Percentiles rank a stretch among this genome's conserved stretches.
phyloP scores from a whole-genome alignment of 1,284 basidiomycete species.

The Neolentinus lepideus region DNA sequence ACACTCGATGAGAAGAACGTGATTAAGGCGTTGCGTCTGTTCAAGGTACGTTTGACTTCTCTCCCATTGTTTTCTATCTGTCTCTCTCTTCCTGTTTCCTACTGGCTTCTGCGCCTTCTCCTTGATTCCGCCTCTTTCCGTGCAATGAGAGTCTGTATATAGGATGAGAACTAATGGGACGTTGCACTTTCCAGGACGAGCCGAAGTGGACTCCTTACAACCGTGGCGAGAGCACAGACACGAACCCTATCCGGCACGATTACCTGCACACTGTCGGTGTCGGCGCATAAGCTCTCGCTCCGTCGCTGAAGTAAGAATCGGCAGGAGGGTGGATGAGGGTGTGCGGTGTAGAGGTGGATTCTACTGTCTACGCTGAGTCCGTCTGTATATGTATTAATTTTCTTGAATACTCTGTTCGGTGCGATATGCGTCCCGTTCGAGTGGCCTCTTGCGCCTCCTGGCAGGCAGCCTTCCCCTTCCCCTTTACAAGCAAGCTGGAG shows the following conservation, averaged over 20 bases:
- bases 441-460: too few relatives aligned
- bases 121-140: too few relatives aligned
- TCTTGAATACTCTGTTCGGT: too few relatives aligned
- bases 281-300: background rate
- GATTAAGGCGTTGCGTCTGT: slow-evolving; percentile 71
- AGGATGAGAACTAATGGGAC: background rate
- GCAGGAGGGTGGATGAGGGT: background rate
- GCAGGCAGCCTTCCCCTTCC: too few relatives aligned
- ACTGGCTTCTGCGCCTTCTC: background rate
- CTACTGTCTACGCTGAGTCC: too few relatives aligned
- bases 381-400: too few relatives aligned
- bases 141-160: too few relatives aligned
- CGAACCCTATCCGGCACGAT: slow-evolving; percentile 50
- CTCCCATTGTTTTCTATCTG: background rate
- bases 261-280: slow-evolving; percentile 36
- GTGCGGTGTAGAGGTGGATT: too few relatives aligned
- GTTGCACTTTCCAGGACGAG: slow-evolving; percentile 56
- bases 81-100: background rate
- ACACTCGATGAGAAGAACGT: slow-evolving; percentile 66
- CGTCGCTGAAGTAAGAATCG: too few relatives aligned
- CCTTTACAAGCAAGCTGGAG: too few relatives aligned
- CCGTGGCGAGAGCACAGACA: slow-evolving; percentile 53
- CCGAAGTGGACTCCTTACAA: slow-evolving; percentile 82
- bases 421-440: too few relatives aligned
- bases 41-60: slow-evolving; percentile 46